A percentile compares a stretch with the other conserved stretches of the same genome.
Conservation (phyloP, 345 rosid species). For the Arabidopsis arenosa region DNA sequence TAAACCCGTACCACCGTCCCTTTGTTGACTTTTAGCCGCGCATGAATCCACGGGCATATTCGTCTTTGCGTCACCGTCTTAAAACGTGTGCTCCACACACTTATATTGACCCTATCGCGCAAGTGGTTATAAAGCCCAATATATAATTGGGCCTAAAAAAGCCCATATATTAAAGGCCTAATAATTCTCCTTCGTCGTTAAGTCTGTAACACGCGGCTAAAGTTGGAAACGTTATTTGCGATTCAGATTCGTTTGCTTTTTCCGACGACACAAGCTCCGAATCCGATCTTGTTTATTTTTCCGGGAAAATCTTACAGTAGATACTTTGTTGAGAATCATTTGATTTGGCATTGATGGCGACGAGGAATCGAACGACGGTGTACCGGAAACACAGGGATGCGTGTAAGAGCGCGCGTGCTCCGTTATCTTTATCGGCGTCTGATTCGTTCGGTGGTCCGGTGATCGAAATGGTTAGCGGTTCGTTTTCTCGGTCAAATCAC, state of each 20-base stretch:
- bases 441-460: conserved; percentile 61
- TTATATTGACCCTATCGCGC: conserved; percentile 8
- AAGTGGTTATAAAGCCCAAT: background rate
- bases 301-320: background rate
- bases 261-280: conserved; percentile 24
- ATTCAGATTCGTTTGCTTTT: conserved; percentile 39
- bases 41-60: conserved; percentile 8
- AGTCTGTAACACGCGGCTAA: conserved; percentile 30
- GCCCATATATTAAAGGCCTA: conserved; percentile 9
- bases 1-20: background rate
- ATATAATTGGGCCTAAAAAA: background rate
- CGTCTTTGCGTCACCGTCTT: conserved; percentile 30
- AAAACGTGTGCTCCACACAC: conserved; percentile 37
- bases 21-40: conserved; percentile 18
- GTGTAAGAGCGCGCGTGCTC: conserved; percentile 68
- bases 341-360: conserved; percentile 49
- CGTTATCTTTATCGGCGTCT: conserved; percentile 50
- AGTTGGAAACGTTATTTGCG: background rate
- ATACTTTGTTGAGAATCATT: background rate
- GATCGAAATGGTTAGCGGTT: conserved; percentile 64
- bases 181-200: background rate
- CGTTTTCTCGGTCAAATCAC: conserved; percentile 56
- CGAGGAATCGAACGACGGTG: conserved; percentile 61
- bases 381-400: conserved; percentile 65
- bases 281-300: background rate